phyloP scores from a whole-genome alignment of 192 early-diverging fungal species.

The Spinellus fusiger region DNA sequence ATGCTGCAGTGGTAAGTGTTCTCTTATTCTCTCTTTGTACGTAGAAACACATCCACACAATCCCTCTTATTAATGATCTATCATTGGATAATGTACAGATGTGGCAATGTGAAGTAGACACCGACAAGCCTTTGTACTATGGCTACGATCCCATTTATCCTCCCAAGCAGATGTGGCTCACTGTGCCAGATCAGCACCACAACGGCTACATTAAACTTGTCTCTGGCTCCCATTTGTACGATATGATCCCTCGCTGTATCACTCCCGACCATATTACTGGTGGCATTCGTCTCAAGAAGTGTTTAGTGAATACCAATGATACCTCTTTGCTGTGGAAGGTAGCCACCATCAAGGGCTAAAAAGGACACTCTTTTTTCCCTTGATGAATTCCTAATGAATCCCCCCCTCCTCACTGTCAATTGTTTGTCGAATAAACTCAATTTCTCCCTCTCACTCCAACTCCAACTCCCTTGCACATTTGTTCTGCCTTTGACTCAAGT shows the following conservation, averaged over 20 bases:
- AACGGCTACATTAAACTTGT: conserved; percentile 11
- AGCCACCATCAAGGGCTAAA: too few relatives aligned
- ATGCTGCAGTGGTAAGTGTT: conserved; percentile 24
- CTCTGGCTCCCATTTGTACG: conserved; percentile 22
- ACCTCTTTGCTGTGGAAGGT: conserved; percentile 15
- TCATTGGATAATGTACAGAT: conserved; percentile 3
- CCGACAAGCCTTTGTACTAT: not conserved
- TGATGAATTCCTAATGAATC: too few relatives aligned
- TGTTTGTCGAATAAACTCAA: too few relatives aligned
- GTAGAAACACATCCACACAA: not conserved
- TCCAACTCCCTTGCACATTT: too few relatives aligned
- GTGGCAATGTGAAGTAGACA: conserved; percentile 30
- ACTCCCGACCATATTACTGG: conserved; percentile 7
- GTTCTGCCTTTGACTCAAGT: too few relatives aligned
- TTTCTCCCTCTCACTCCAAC: too few relatives aligned
- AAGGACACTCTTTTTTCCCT: too few relatives aligned
- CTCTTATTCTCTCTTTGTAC: not conserved
- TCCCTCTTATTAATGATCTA: not conserved
- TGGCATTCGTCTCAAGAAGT: conserved; percentile 11
- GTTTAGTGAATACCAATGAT: conserved; percentile 18
- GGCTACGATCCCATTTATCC: conserved; percentile 12
- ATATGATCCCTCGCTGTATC: conserved; percentile 24
- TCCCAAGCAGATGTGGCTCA: conserved; percentile 23
- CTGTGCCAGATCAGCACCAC: conserved; percentile 7
- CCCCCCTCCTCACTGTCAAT: too few relatives aligned